Base-by-base conservation (phyloP, 805 yeast genomes). In the Limtongia smithiae region DNA sequence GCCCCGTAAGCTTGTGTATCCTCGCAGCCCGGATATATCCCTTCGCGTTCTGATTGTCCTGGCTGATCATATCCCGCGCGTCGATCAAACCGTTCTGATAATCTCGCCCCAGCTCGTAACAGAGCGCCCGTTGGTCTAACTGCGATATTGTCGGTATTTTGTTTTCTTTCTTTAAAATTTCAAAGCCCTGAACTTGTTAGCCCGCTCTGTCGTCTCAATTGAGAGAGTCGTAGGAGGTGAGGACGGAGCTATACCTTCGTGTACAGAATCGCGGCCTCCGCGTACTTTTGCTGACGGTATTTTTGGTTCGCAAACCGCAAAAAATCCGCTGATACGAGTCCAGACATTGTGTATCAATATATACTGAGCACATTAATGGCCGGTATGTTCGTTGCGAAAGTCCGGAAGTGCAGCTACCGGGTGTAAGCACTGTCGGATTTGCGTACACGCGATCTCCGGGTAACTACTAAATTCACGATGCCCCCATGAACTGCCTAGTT, bases 11-110 rank as follows among this genome's bases (percentile, higher is more conserved):
- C 27, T 41, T 42, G 24, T 45, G 35, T 9, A 38, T 20, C 24
- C 41, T 46, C 2, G 50, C 54, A 14, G 47, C 47, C 22, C 54
- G 46, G 3, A 50, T 18, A 37, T 50, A 50, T 15, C 54, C 54
- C 31, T 45, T 41, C 15, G 44, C 28, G 28, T 36, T 37, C 14
- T 11, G 35, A 40, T 14, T 31, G 21, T 46, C 37, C 30, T 14
- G 28, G 24, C 24, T 22, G n/a, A 46, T 37, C 32, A 50, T 46
- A 6, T 21, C 24, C 32, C 12, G 15, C 27, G 42, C 47, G 21
- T 46, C 50, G 12, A n/a, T 12, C 11, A 45, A 14, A 3, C 46
- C 48, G 11, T 37, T 32, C 12, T 46, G 37, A 30, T 45, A 50
- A 4, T 37, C 18, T 24, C 41, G 28, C 21, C n/a, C 37, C n/a